Base-by-base conservation (phyloP, 495 filamentous ascomycete genomes). In the Massariosphaeria phaeospora region DNA sequence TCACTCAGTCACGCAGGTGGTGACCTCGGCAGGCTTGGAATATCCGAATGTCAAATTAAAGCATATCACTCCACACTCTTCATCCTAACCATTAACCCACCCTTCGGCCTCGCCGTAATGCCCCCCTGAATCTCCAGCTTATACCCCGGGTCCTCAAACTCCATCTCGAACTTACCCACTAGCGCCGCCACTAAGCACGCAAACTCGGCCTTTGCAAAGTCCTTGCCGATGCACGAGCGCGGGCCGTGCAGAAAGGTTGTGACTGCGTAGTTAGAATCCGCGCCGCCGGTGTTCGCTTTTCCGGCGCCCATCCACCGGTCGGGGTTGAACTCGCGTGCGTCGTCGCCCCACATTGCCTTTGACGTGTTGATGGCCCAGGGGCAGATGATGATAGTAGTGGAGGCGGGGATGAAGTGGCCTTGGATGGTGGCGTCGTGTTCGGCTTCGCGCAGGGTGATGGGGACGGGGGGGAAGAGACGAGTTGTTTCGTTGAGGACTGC, bases 201-300 rank as follows among this genome's bases (percentile, higher is more conserved):
- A 67, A 94, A 86, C 74, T 96, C 93, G 0, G 81, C 75, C 69
- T 82, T 85, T 0, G 90, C 86, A 70, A 98, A 98, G 1, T 75
- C 75, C 67, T 80, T 75, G 17, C 63, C 78, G 76, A 52, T 71
- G 69, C 61, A 75, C 64, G 18, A 72, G 71, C 72, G 79, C 13
- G 72, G 72, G 1, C 72, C 72, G 48, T 75, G 72, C 43, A 75
- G 52, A 59, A 75, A 75, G 2, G 72, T 75, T 47, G 72, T 45
- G 26, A 68, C 67, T 11, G 59, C 47, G 52, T 60, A 75, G 42
- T 73, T 73, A 9, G 54, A 65, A 8, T 66, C 61, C 15, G 71
- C 69, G 11, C 70, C 69, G 12, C 72, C 72, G 8, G 66, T 68
- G 33, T 70, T 72, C 26, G 70, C 61, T 55, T 44, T 52, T 31